phyloP scores from a whole-genome alignment of 371 early-diverging fungal species.

The Syncephalastrum contaminatum region DNA sequence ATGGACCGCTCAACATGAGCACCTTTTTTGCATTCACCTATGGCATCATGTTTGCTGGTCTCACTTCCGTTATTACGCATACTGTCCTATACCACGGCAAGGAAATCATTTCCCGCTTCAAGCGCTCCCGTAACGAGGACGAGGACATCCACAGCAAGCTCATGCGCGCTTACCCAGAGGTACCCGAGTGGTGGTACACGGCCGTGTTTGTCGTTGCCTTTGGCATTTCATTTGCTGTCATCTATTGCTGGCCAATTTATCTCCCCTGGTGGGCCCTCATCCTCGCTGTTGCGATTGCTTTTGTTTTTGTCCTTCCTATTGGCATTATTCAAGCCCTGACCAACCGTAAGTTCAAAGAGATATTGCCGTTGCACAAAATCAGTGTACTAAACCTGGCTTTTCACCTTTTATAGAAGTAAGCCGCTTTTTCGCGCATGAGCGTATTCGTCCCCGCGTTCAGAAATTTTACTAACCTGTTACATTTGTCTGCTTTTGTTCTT shows the following conservation, averaged over 20 bases:
- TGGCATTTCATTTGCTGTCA: constrained; percentile 49
- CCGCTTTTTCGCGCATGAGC: too few relatives aligned
- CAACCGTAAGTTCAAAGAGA: constrained; percentile 28
- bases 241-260: constrained; percentile 52
- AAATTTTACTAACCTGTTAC: too few relatives aligned
- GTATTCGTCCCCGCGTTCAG: too few relatives aligned
- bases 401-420: too few relatives aligned
- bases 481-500: too few relatives aligned
- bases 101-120: constrained; percentile 59
- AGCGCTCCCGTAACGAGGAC: constrained; percentile 52
- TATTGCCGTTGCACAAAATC: too few relatives aligned
- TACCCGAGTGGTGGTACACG: constrained; percentile 76
- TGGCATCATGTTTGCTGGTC: constrained; percentile 63
- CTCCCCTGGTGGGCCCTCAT: constrained; percentile 72
- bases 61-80: constrained; percentile 65
- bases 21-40: constrained; percentile 60
- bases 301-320: constrained; percentile 75
- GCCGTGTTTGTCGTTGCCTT: constrained; percentile 46
- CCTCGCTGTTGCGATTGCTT: constrained; percentile 59
- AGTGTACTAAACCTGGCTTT: too few relatives aligned
- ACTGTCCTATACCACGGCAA: constrained; percentile 61
- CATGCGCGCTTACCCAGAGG: constrained; percentile 73
- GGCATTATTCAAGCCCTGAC: constrained; percentile 77
- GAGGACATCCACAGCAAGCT: constrained; percentile 70
- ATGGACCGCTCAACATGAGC: constrained; percentile 72